Evolutionary conservation across 441 rosid species (phyloP), one percentile per base, ranked within the genome.

Genomic region (Melastoma candidum): DNA sequence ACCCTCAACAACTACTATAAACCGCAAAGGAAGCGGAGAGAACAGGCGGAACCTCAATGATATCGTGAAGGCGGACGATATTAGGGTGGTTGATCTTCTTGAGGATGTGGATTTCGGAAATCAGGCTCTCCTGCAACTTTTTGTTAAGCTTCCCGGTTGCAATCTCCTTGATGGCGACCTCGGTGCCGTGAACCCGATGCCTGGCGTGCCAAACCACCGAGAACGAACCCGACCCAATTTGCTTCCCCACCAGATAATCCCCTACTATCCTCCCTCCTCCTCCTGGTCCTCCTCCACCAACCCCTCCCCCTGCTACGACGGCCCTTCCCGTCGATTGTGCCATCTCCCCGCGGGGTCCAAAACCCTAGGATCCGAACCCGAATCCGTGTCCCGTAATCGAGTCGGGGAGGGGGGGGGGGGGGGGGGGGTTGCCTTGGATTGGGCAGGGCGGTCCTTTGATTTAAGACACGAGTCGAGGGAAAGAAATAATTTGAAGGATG

Each of bases 191-290:
- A 26, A 82, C 77, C 25, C 92, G 80, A 69, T 94, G 97, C 64
- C 87, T 72, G 47, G 90, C 99, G 58, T 83, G 95, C 89, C 92
- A 94, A 9, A 94, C 99, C 48, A 82, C 81, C 13, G 99, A 94
- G 68, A 89, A 94, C 22, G 97, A 94, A 69, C 99, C 99, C 63
- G 95, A 94, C 68, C 99, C 99, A 68, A 94, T 81, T 77, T 83
- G 79, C 59, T 68, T 61, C 36, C 90, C 89, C 47, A 89, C 86
- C 53, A 71, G 63, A 65, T 94, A 94, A 66, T 89, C 92, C 5
- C 99, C 97, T 6, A 94, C 81, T 12, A 85, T 76, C 74, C 96
- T 73, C 22, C 79, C 58, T 29, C 56, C 78, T 32, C 41, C 36
- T 29, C 22, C 22, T 1, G 22, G 22, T 17, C 22, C 22, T 17